A percentile compares a stretch with the other conserved stretches of the same genome.
Evolutionary conservation across 768 basidiomycete species (phyloP).

Genomic region (Leccinum rimulosum): DNA sequence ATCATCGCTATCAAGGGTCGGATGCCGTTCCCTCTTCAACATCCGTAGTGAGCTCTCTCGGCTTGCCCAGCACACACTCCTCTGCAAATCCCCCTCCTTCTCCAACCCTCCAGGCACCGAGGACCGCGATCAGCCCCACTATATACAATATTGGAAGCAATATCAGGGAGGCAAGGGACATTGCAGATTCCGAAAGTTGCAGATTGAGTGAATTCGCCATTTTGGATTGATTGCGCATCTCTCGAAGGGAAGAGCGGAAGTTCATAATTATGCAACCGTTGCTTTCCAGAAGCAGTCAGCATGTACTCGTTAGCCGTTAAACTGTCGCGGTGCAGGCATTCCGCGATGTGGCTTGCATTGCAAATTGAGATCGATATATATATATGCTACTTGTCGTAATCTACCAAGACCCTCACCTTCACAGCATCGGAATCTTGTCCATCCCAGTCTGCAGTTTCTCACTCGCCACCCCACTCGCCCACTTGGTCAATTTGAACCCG

Average conservation of each 20-base stretch:
- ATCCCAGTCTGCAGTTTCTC: constrained; percentile 67
- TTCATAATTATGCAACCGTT: constrained; percentile 54
- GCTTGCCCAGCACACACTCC: no score
- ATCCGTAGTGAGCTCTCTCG: no score
- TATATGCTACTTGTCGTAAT: neutral
- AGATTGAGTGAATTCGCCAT: constrained; percentile 74
- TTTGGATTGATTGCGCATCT: constrained; percentile 39
- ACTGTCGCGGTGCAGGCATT: neutral
- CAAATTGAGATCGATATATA: neutral
- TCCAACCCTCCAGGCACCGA: no score
- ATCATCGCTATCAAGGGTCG: no score
- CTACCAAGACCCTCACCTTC: neutral
- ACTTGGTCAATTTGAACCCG: constrained; percentile 52
- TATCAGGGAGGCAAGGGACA: constrained; percentile 46
- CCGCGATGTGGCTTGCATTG: no score
- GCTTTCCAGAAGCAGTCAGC: constrained; percentile 53
- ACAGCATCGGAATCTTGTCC: constrained; percentile 45
- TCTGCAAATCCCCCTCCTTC: no score
- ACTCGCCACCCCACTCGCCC: constrained; percentile 65
- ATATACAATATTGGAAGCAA: constrained; percentile 62
- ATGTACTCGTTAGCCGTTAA: neutral
- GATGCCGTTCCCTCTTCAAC: no score
- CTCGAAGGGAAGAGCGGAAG: constrained; percentile 81
- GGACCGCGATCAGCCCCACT: constrained; percentile 46
- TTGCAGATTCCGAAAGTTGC: constrained; percentile 67